Evolutionary conservation across 2,329 filamentous ascomycete species (phyloP).

Genomic region (Periconia sp.): DNA sequence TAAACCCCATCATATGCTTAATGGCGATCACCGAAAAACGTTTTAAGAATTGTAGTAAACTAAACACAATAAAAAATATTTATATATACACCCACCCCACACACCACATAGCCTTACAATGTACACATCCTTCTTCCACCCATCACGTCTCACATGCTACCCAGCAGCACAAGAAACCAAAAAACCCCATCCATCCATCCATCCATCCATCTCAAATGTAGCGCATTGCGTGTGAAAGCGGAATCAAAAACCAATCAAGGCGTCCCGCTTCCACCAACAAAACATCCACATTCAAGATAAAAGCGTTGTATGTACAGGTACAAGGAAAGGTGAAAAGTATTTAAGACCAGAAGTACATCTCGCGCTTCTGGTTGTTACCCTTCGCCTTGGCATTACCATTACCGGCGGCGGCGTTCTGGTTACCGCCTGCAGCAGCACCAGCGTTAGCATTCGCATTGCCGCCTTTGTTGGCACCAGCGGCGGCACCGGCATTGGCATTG

Average conservation of each 20-base stretch:
- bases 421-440: no score
- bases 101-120: neutral
- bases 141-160: neutral
- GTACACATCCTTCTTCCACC: neutral
- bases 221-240: neutral
- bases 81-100: neutral
- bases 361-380: neutral
- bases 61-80: neutral
- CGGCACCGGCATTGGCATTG: slow-evolving; percentile 3
- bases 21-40: no score
- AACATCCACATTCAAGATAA: no score
- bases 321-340: neutral
- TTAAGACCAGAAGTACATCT: neutral
- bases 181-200: neutral
- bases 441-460: no score
- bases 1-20: no score
- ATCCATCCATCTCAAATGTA: no score
- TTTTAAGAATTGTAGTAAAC: no score
- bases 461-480: neutral
- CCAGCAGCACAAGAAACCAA: neutral
- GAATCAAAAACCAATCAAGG: neutral
- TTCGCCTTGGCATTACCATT: neutral
- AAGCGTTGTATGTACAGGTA: no score
- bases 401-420: neutral
- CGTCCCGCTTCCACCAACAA: neutral